These are phyloP conservation scores for Xerocomus potaroensis DNA, from an alignment of 768 basidiomycete species.

Conservation along the genomic window DNA sequence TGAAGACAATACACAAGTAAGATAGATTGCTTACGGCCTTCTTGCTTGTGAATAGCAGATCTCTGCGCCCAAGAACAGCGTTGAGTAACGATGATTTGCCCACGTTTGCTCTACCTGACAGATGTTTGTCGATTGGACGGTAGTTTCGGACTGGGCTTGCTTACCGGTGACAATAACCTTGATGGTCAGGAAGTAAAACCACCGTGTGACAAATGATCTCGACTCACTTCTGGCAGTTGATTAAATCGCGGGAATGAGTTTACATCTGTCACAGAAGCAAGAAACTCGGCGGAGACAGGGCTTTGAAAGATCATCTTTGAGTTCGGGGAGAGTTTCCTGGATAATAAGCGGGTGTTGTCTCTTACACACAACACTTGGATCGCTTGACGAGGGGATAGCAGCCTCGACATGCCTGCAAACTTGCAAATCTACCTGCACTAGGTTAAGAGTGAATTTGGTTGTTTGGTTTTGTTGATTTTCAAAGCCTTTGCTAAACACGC, in stretches of 20 bases:
- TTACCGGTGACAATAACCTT: slow-evolving; percentile 29
- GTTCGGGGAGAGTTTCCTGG: slow-evolving; percentile 12
- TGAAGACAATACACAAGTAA: not conserved
- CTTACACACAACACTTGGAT: not conserved
- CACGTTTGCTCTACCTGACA: slow-evolving; percentile 67
- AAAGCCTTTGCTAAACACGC: slow-evolving; percentile 22
- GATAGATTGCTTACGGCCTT: slow-evolving; percentile 51
- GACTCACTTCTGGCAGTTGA: slow-evolving; percentile 29
- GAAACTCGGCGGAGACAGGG: slow-evolving; percentile 27
- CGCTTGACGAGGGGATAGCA: not conserved
- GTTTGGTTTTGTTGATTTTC: slow-evolving; percentile 23
- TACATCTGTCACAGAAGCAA: slow-evolving; percentile 16
- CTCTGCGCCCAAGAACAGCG: slow-evolving; percentile 54
- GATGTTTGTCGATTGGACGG: not conserved
- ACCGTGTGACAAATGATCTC: not conserved
- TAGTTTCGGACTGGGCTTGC: not conserved
- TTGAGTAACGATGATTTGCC: slow-evolving; percentile 77
- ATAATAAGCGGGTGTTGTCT: not conserved
- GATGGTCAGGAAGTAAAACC: not conserved
- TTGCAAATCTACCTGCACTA: too few species aligned
- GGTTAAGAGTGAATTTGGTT: not conserved
- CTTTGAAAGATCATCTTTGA: slow-evolving; percentile 19
- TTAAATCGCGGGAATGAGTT: slow-evolving; percentile 16
- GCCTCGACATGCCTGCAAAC: slow-evolving; percentile 12
- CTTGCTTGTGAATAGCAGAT: slow-evolving; percentile 59